phyloP scores from a whole-genome alignment of 225 moss, liverwort and hornwort genomes.

The Sphagnum tenellum region DNA sequence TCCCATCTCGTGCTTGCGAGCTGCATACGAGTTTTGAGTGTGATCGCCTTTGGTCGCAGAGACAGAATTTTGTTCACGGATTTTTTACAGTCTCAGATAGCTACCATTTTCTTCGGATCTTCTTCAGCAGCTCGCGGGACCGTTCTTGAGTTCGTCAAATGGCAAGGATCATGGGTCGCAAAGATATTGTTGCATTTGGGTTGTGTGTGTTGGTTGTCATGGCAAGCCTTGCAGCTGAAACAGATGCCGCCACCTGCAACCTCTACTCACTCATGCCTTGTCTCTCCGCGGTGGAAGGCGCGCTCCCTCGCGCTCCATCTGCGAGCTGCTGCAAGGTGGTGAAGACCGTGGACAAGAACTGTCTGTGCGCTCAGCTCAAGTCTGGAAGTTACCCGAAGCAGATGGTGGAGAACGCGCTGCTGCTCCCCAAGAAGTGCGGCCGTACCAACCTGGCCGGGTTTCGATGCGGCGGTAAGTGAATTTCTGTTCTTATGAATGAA shows the following conservation, averaged over 20 bases:
- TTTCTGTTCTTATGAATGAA: too few relatives aligned
- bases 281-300: slow-evolving; percentile 16
- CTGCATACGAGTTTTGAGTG: too few relatives aligned
- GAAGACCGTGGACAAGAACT: slow-evolving; percentile 15
- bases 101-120: too few relatives aligned
- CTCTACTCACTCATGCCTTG: slow-evolving; percentile 15
- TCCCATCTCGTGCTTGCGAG: too few relatives aligned
- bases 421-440: slow-evolving; percentile 39
- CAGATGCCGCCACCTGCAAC: slow-evolving; percentile 9
- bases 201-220: slow-evolving; percentile 5
- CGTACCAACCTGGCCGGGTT: slow-evolving; percentile 22
- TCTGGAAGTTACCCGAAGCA: slow-evolving; percentile 8
- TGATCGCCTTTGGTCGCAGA: too few relatives aligned
- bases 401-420: slow-evolving; percentile 32
- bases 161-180: background rate
- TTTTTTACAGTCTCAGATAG: too few relatives aligned
- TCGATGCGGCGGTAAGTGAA: slow-evolving; percentile 19
- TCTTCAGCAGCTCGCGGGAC: too few relatives aligned
- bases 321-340: slow-evolving; percentile 17
- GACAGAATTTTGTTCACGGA: too few relatives aligned
- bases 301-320: slow-evolving; percentile 9
- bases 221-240: slow-evolving; percentile 6
- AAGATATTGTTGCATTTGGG: background rate
- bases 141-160: too few relatives aligned
- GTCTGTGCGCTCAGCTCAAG: slow-evolving; percentile 26